phyloP scores from a whole-genome alignment of 2,329 filamentous ascomycete species.

The Pseudogymnoascus sp. region DNA sequence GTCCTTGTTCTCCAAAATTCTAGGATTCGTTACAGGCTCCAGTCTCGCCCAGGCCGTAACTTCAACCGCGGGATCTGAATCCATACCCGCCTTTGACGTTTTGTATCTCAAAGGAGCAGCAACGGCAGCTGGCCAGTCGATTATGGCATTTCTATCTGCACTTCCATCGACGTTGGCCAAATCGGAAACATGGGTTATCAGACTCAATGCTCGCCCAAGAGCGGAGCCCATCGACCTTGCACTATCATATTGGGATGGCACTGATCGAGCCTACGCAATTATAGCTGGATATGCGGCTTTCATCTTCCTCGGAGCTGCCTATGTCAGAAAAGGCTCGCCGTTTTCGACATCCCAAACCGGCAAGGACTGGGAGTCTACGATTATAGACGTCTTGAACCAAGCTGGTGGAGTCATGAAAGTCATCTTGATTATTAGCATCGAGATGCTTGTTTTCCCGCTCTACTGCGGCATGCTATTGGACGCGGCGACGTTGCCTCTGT shows the following conservation, averaged over 20 bases:
- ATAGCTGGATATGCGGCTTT: slow-evolving; percentile 73
- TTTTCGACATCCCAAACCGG: slow-evolving; percentile 51
- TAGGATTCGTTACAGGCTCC: slow-evolving; percentile 4
- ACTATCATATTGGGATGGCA: slow-evolving; percentile 59
- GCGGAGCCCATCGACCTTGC: slow-evolving; percentile 39
- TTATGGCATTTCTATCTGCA: slow-evolving; percentile 21
- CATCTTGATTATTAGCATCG: slow-evolving; percentile 95
- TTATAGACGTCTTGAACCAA: slow-evolving; percentile 81
- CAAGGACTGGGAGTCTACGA: slow-evolving; percentile 62
- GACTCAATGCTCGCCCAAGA: slow-evolving; percentile 38
- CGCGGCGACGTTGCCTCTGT: slow-evolving; percentile 78
- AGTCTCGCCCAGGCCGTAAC: neutral
- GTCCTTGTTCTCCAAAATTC: slow-evolving; percentile 33
- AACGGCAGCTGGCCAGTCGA: neutral
- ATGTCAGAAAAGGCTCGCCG: slow-evolving; percentile 65
- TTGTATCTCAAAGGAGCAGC: neutral
- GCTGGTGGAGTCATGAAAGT: slow-evolving; percentile 97
- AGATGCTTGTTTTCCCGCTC: slow-evolving; percentile 94
- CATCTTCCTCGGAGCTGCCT: slow-evolving; percentile 65
- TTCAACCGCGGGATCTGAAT: neutral
- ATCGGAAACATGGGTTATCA: slow-evolving; percentile 51
- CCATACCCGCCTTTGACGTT: neutral
- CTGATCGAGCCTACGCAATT: slow-evolving; percentile 63
- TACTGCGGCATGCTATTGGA: slow-evolving; percentile 93
- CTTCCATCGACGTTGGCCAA: slow-evolving; percentile 31